These are phyloP conservation scores for Solanum tarijense DNA, from an alignment of 257 asterid species.

Conservation along the genomic window DNA sequence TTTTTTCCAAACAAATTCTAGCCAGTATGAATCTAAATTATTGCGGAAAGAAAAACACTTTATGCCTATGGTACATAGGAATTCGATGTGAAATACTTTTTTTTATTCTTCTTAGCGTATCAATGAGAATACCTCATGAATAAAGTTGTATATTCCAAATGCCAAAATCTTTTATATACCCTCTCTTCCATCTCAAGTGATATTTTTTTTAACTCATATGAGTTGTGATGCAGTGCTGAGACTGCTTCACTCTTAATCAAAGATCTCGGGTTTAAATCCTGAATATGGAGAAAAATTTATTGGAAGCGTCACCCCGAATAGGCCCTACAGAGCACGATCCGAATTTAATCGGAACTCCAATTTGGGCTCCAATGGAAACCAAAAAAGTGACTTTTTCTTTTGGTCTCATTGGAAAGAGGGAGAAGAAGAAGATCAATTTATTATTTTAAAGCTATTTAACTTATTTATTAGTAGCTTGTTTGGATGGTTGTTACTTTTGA, in stretches of 20 bases:
- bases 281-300: too few species aligned
- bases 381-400: background rate
- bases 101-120: background rate
- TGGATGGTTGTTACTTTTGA: background rate
- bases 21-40: too few species aligned
- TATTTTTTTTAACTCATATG: too few species aligned
- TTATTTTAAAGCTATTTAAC: background rate
- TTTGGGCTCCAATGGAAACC: too few species aligned
- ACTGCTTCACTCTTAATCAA: too few species aligned
- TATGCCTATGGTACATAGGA: background rate
- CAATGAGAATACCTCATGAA: background rate
- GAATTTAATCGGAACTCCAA: too few species aligned
- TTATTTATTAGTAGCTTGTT: background rate
- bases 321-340: accelerated
- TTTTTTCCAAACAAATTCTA: too few species aligned
- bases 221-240: background rate
- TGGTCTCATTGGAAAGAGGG: background rate
- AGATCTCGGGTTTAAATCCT: accelerated
- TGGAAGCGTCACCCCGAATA: too few species aligned
- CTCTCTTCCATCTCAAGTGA: background rate
- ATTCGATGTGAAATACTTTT: background rate
- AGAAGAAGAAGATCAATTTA: background rate
- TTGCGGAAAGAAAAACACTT: background rate
- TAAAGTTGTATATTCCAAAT: background rate
- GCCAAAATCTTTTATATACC: background rate